Conservation (phyloP, 129 eudicot genomes). For the Ambrosia artemisiifolia region DNA sequence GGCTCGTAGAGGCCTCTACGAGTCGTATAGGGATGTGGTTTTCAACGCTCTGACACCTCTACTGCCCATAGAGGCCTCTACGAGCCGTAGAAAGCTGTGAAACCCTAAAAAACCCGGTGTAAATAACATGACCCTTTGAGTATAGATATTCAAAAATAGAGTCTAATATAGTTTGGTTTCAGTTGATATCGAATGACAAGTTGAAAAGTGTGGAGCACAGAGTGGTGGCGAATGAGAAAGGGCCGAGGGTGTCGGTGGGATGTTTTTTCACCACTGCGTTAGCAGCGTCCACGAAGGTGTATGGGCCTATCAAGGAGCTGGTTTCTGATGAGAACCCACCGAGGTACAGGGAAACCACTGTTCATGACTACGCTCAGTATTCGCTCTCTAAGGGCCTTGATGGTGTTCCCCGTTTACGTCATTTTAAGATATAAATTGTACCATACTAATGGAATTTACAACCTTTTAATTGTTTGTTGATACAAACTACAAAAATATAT, state of each 20-base stretch:
- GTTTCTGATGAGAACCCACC: conserved; percentile 28
- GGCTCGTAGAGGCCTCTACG: no score
- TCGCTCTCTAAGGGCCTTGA: conserved; percentile 36
- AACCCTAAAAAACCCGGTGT: no score
- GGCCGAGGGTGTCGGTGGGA: conserved; percentile 52
- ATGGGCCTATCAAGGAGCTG: conserved; percentile 30
- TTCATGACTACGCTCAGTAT: conserved; percentile 15
- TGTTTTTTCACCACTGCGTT: conserved; percentile 34
- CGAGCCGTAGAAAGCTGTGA: no score
- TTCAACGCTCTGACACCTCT: no score
- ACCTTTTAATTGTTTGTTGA: no score
- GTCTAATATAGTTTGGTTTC: not conserved
- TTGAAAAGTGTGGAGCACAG: conserved; percentile 48
- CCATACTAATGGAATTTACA: not conserved
- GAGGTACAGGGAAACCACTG: conserved; percentile 26
- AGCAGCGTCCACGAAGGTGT: conserved; percentile 14
- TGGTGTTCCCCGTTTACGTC: conserved; percentile 33
- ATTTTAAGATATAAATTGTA: conserved; percentile 36
- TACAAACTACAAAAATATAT: no score
- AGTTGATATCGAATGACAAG: conserved; percentile 51
- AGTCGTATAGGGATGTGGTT: no score
- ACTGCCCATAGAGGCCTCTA: no score
- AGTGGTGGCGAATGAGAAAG: conserved; percentile 36
- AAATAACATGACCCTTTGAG: no score
- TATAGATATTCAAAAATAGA: no score